Percentiles rank a stretch among this genome's conserved stretches.
Evolutionary conservation across 352 stramenopile genomes (phyloP).

Genomic region (Peronospora farinosa): DNA sequence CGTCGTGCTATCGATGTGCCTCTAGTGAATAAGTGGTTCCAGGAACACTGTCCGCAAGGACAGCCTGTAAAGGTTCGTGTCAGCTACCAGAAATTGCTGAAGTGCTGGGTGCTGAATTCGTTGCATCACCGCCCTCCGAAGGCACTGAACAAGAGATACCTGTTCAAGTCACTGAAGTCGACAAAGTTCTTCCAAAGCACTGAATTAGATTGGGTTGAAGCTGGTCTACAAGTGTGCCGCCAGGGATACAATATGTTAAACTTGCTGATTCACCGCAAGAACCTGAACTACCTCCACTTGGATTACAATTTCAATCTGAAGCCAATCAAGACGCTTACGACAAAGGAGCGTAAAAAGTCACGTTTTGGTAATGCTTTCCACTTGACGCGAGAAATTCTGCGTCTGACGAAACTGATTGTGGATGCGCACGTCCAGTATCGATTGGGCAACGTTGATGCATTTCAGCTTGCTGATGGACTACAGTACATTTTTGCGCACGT

Average conservation of each 20-base stretch:
- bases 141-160: slow-evolving; percentile 95
- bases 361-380: slow-evolving; percentile 95
- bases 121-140: slow-evolving; percentile 91
- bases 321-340: slow-evolving; percentile 99
- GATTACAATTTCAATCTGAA: slow-evolving; percentile 99
- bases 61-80: slow-evolving; percentile 99
- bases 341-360: slow-evolving; percentile 99
- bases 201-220: slow-evolving; percentile 98
- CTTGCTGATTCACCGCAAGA: slow-evolving; percentile 98
- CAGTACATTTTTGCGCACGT: slow-evolving; percentile 99
- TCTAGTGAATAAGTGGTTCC: slow-evolving; percentile 98
- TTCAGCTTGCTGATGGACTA: slow-evolving; percentile 98
- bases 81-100: slow-evolving; percentile 99
- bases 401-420: slow-evolving; percentile 98
- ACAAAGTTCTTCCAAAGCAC: slow-evolving; percentile 99
- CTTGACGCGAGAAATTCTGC: slow-evolving; percentile 97
- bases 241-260: slow-evolving; percentile 99
- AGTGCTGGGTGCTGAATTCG: slow-evolving; percentile 99
- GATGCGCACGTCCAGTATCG: slow-evolving; percentile 99
- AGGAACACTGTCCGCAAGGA: slow-evolving; percentile 96
- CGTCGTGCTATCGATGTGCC: slow-evolving; percentile 96
- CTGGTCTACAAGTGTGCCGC: slow-evolving; percentile 95
- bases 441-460: slow-evolving; percentile 98
- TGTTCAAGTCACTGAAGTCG: slow-evolving; percentile 98
- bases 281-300: slow-evolving; percentile 99